These are phyloP conservation scores for Echria macrotheca DNA, from an alignment of 495 filamentous ascomycete genomes.

Conservation along the genomic window DNA sequence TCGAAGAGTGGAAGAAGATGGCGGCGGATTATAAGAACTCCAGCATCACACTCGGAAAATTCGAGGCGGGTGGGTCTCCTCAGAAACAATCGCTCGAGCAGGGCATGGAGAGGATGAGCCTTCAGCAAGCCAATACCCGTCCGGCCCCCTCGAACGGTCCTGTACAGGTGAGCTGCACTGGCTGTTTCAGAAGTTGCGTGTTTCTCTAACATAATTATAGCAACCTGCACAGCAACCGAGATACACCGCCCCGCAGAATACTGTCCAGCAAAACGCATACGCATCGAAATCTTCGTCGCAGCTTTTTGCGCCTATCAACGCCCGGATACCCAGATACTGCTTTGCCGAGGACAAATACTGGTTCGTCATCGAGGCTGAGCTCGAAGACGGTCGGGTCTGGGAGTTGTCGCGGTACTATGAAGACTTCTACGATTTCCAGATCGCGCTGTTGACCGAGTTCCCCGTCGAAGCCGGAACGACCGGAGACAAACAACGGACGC, in stretches of 20 bases:
- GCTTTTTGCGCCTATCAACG: constrained; percentile 55
- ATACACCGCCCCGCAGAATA: constrained; percentile 20
- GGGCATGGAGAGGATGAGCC: constrained; percentile 75
- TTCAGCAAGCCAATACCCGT: constrained; percentile 45
- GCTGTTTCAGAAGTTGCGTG: neutral
- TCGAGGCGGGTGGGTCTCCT: constrained; percentile 55
- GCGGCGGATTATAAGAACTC: constrained; percentile 98
- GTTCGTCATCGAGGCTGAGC: constrained; percentile 89
- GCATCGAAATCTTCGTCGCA: constrained; percentile 38
- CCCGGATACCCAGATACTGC: constrained; percentile 86
- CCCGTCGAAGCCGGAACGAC: constrained; percentile 87
- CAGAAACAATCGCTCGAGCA: constrained; percentile 50
- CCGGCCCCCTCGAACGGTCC: constrained; percentile 39
- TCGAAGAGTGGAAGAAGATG: constrained; percentile 99
- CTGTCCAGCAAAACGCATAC: constrained; percentile 28
- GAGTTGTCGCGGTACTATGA: constrained; percentile 91
- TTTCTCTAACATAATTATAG: too few species aligned
- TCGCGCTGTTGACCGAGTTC: constrained; percentile 87
- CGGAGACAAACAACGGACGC: constrained; percentile 64
- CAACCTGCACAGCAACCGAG: constrained; percentile 19
- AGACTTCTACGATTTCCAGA: constrained; percentile 99
- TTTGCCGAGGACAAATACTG: constrained; percentile 98
- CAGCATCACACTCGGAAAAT: constrained; percentile 90
- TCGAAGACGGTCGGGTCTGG: constrained; percentile 91
- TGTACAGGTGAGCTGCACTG: constrained; percentile 34